Conservation (phyloP, 2,329 filamentous ascomycete species). For the Grosmannia huntii region DNA sequence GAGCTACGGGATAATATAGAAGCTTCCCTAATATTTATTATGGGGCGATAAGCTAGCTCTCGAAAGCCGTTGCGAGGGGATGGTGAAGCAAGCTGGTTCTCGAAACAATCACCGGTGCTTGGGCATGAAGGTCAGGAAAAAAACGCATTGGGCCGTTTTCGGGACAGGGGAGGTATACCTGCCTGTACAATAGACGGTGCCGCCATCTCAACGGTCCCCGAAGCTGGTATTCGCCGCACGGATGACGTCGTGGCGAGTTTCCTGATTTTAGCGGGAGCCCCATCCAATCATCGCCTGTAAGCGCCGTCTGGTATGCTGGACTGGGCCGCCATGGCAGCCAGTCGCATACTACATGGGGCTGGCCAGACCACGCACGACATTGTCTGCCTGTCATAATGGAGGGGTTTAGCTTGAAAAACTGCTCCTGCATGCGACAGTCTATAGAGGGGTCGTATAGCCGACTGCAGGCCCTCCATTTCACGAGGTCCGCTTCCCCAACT, state of each 20-base stretch:
- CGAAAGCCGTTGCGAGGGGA: neutral
- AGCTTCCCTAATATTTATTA: neutral
- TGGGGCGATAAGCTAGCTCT: neutral
- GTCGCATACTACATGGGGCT: neutral
- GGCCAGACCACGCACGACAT: neutral
- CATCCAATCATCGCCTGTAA: neutral
- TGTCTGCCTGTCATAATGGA: neutral
- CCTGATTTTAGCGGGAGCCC: neutral
- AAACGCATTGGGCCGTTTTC: neutral
- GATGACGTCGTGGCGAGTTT: slow-evolving; percentile 13
- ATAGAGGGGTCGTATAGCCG: neutral
- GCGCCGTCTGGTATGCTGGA: neutral
- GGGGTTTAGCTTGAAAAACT: neutral
- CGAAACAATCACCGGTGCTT: neutral
- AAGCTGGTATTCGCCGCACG: neutral
- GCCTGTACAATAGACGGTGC: neutral
- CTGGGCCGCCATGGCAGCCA: neutral
- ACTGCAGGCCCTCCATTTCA: neutral
- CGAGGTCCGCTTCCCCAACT: neutral
- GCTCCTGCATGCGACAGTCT: neutral
- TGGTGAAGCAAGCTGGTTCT: neutral
- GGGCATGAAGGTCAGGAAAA: neutral
- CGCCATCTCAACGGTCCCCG: neutral
- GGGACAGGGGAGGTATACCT: too few relatives aligned
- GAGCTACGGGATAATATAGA: neutral